Evolutionary conservation across 805 yeast species (phyloP).

Genomic region (Monosporozyma servazzii): DNA sequence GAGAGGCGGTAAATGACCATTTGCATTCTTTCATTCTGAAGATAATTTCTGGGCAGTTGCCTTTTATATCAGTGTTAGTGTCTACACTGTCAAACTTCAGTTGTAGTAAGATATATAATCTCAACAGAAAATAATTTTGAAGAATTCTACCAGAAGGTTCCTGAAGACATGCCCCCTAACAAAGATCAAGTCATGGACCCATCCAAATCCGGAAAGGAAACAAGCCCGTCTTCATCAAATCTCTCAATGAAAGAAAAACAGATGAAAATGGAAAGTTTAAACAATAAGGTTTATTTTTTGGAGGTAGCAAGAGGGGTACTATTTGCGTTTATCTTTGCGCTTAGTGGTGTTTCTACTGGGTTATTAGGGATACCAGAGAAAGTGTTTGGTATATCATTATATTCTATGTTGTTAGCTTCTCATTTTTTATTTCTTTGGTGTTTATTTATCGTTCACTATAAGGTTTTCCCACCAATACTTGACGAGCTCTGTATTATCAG

Average conservation of each 20-base stretch:
- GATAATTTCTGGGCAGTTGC: too few relatives aligned
- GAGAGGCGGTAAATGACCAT: too few relatives aligned
- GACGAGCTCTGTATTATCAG: not conserved
- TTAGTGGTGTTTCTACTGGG: not conserved
- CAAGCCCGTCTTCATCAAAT: not conserved
- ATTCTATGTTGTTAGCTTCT: not conserved
- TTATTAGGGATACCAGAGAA: not conserved
- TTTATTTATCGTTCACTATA: not conserved
- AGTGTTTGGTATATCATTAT: not conserved
- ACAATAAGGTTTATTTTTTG: not conserved
- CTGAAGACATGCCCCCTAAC: not conserved
- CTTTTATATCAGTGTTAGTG: too few relatives aligned
- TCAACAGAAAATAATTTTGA: too few relatives aligned
- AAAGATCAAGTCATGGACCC: not conserved
- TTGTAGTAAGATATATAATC: too few relatives aligned
- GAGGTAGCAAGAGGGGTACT: not conserved
- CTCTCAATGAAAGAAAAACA: not conserved
- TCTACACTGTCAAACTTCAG: too few relatives aligned
- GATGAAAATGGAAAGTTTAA: not conserved
- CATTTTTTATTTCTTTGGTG: not conserved
- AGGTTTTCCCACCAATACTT: not conserved
- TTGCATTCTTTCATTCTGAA: too few relatives aligned
- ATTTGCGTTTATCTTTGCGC: not conserved
- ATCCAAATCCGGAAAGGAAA: too few relatives aligned
- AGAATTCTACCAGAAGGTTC: too few relatives aligned